phyloP scores from a whole-genome alignment of 169 alveolate species.

The Eimeria brunetti region DNA sequence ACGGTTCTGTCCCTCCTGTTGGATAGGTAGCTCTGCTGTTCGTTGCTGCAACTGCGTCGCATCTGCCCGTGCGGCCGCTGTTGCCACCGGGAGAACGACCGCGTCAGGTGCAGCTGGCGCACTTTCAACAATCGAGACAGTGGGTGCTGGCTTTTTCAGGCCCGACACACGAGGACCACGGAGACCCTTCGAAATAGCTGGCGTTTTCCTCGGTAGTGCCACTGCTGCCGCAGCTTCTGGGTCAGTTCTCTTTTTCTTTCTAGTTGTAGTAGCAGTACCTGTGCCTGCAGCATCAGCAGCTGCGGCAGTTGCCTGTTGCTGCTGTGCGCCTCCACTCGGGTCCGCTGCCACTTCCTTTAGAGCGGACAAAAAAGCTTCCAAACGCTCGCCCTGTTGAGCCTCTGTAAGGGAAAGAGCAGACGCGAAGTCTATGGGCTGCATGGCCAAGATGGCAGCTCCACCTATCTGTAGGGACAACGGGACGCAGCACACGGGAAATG shows the following conservation, averaged over 20 bases:
- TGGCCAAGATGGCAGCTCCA: slow-evolving; percentile 42
- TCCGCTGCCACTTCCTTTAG: slow-evolving; percentile 22
- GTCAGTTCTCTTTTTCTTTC: neutral
- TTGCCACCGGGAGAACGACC: neutral
- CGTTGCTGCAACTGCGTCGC: neutral
- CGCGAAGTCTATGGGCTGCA: slow-evolving; percentile 41
- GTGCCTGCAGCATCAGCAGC: slow-evolving; percentile 27
- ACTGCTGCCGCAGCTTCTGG: slow-evolving; percentile 10
- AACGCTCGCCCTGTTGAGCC: slow-evolving; percentile 43
- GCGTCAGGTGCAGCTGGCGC: slow-evolving; percentile 7
- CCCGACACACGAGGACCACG: slow-evolving; percentile 69
- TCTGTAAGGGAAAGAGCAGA: slow-evolving; percentile 33
- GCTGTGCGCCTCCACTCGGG: slow-evolving; percentile 35
- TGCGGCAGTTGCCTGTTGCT: neutral
- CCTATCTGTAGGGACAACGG: slow-evolving; percentile 20
- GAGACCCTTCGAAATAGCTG: slow-evolving; percentile 38
- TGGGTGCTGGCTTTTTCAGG: slow-evolving; percentile 41
- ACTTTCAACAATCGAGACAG: neutral
- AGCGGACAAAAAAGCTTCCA: slow-evolving; percentile 62
- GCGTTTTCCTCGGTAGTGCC: neutral
- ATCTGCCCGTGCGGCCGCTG: neutral
- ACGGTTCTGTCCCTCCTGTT: slow-evolving; percentile 5
- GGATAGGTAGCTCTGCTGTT: neutral
- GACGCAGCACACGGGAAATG: neutral
- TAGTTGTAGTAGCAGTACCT: slow-evolving; percentile 29